phyloP scores from a whole-genome alignment of 2,329 filamentous ascomycete genomes.

The Aspergillus ochraceus region DNA sequence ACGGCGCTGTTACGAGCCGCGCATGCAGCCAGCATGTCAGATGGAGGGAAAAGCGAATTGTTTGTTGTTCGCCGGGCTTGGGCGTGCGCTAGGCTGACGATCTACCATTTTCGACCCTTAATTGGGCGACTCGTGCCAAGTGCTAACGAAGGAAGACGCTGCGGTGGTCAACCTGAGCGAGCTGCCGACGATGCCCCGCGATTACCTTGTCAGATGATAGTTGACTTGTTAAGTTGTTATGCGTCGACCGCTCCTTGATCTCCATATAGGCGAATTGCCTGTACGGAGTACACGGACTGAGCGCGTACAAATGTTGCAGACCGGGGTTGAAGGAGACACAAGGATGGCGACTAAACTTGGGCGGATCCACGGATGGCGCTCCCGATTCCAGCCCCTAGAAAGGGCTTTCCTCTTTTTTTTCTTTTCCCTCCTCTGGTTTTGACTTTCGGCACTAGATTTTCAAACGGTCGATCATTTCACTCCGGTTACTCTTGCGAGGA shows the following conservation, averaged over 20 bases:
- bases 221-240: not conserved
- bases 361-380: not conserved
- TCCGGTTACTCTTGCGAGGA: not conserved
- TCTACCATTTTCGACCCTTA: not conserved
- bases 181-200: conserved; percentile 14
- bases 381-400: not conserved
- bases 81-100: conserved; percentile 1
- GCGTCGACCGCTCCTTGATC: conserved; percentile 1
- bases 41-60: not conserved
- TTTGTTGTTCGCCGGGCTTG: not conserved
- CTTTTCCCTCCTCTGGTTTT: not conserved
- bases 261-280: not conserved
- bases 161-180: conserved; percentile 1
- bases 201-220: conserved; percentile 16
- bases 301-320: not conserved
- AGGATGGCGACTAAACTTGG: not conserved
- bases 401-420: not conserved
- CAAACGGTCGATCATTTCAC: conserved; percentile 16
- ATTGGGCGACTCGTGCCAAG: not conserved
- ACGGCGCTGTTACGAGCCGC: not conserved
- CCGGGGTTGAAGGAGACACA: no score
- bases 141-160: not conserved
- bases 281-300: no score
- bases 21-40: conserved; percentile 6
- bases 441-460: conserved; percentile 12